Base-by-base conservation (phyloP, 257 asterid genomes). In the Solanum lignicaule region DNA sequence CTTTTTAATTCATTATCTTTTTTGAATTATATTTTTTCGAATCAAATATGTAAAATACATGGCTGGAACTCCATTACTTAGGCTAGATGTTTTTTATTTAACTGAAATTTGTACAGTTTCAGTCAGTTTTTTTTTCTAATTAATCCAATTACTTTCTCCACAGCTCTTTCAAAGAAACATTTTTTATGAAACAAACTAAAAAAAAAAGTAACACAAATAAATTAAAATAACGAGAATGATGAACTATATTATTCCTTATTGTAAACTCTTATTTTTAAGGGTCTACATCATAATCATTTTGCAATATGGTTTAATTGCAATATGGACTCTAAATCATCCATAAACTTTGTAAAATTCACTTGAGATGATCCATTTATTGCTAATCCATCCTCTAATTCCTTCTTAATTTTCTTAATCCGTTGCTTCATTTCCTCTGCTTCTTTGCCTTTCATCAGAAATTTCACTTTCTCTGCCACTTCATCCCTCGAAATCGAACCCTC, bases 331-430 rank as follows among this genome's bases (percentile, higher is more conserved):
- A 93, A 66, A 36, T 94, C 92, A 81, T 91, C 93, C 35, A 93
- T 92, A 48, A 95, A 89, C 1, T 74, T 52, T 16, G 58, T 43
- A 72, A 94, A 94, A 81, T 93, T 94, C 2, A 27, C 89, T 88
- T 89, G 92, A 0, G 97, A 95, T 7, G 98, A 93, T 58, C 98
- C 97, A 60, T 89, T 91, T 46, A n/a, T 85, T 6, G 85, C 89
- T 86, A 92, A 78, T 85, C 97, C 97, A 85, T 87, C 90, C 84
- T 89, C 92, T 78, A 92, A 29, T 29, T 81, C 90, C 85, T 86
- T 87, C 33, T 91, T 91, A 58, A 93, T 93, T 84, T 89, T 90
- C 91, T 87, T 88, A 14, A 94, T 88, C n/a, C 90, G 87, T 20
- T 65, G 88, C 89, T 92, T 92, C 84, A 95, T 32, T 83, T 87